Percentiles rank a stretch among this genome's conserved stretches.
Evolutionary conservation across 106 monocot genomes (phyloP).

Genomic region (Hemerocallis citrina): DNA sequence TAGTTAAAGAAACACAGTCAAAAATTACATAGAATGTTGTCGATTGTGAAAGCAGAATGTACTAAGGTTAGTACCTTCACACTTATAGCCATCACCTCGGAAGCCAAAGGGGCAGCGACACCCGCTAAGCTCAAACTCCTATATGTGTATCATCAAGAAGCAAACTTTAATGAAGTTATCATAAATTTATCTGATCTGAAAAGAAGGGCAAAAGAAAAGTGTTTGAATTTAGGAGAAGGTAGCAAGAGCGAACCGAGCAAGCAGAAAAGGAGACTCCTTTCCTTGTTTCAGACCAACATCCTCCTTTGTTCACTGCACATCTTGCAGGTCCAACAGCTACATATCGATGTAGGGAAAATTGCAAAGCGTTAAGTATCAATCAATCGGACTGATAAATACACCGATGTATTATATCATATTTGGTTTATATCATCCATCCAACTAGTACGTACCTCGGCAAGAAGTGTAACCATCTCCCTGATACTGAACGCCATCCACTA

Average conservation of each 20-base stretch:
- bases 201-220: neutral
- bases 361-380: neutral
- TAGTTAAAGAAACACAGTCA: too few relatives aligned
- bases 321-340: slow-evolving; percentile 93
- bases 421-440: too few relatives aligned
- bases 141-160: slow-evolving; percentile 14
- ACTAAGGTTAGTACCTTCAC: slow-evolving; percentile 51
- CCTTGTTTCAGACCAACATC: slow-evolving; percentile 72
- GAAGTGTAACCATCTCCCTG: slow-evolving; percentile 83
- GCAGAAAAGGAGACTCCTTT: slow-evolving; percentile 50
- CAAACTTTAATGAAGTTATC: neutral
- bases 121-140: slow-evolving; percentile 47
- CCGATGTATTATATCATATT: neutral
- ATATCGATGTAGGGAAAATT: neutral
- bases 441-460: slow-evolving; percentile 46
- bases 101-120: slow-evolving; percentile 84
- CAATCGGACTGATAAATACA: neutral
- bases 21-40: neutral
- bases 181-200: neutral
- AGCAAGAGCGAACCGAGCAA: slow-evolving; percentile 53
- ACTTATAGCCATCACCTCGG: slow-evolving; percentile 58
- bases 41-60: neutral
- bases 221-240: neutral
- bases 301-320: slow-evolving; percentile 64
- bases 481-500: slow-evolving; percentile 59